These are phyloP conservation scores for Ustilago trichophora DNA, from an alignment of 1,284 basidiomycete genomes.

Conservation along the genomic window DNA sequence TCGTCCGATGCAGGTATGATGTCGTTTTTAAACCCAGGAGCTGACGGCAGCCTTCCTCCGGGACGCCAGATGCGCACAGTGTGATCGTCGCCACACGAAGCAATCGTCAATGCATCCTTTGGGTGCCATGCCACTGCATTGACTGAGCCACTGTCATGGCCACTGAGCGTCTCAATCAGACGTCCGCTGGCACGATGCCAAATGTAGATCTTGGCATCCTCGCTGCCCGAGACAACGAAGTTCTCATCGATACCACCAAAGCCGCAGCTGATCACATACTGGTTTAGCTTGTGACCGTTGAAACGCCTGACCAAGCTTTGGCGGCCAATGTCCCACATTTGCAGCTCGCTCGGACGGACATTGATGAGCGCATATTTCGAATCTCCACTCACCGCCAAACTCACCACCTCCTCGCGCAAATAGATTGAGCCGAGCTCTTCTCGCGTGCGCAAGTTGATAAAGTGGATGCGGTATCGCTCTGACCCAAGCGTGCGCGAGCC, in stretches of 20 bases:
- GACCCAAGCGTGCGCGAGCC: slow-evolving; percentile 67
- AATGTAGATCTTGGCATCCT: slow-evolving; percentile 82
- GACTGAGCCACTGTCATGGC: slow-evolving; percentile 86
- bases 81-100: slow-evolving; percentile 68
- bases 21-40: slow-evolving; percentile 3
- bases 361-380: slow-evolving; percentile 87
- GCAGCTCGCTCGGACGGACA: slow-evolving; percentile 76
- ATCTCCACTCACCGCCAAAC: slow-evolving; percentile 75
- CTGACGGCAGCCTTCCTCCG: slow-evolving; percentile 11
- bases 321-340: slow-evolving; percentile 81
- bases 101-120: slow-evolving; percentile 82
- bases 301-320: slow-evolving; percentile 71
- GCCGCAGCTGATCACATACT: slow-evolving; percentile 86
- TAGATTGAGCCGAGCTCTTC: slow-evolving; percentile 70
- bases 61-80: slow-evolving; percentile 60
- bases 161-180: slow-evolving; percentile 81
- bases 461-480: slow-evolving; percentile 73
- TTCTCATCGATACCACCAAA: slow-evolving; percentile 91
- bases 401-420: slow-evolving; percentile 77
- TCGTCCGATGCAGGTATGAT: slow-evolving; percentile 32
- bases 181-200: slow-evolving; percentile 90
- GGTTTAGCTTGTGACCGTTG: slow-evolving; percentile 47
- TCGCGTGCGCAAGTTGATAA: slow-evolving; percentile 76
- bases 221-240: slow-evolving; percentile 91
- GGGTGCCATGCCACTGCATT: slow-evolving; percentile 98